Evolutionary conservation across 2,329 filamentous ascomycete species (phyloP).

Genomic region (Aspergillus felis): DNA sequence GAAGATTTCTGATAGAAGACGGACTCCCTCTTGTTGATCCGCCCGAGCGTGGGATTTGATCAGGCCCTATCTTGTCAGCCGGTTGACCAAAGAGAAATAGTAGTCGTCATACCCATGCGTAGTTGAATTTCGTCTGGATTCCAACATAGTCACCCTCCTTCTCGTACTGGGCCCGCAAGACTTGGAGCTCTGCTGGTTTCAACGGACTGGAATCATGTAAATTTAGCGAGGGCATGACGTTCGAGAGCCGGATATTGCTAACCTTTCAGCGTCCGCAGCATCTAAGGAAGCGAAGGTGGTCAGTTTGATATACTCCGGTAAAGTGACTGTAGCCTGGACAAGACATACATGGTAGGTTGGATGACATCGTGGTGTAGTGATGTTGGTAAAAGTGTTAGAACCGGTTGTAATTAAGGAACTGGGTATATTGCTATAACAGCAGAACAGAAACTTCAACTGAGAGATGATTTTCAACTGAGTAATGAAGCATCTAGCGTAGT

Average conservation of each 20-base stretch:
- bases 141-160: slow-evolving; percentile 97
- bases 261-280: slow-evolving; percentile 97
- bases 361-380: slow-evolving; percentile 31
- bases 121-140: slow-evolving; percentile 99
- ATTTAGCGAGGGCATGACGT: not conserved
- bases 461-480: not conserved
- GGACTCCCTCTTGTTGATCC: slow-evolving; percentile 93
- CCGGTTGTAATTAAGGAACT: not conserved
- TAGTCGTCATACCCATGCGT: slow-evolving; percentile 73
- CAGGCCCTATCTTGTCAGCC: slow-evolving; percentile 61
- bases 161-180: slow-evolving; percentile 89
- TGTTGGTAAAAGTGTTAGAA: not conserved
- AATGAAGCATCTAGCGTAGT: not conserved
- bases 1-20: slow-evolving; percentile 94
- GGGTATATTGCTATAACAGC: not conserved
- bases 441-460: not conserved
- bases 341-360: slow-evolving; percentile 49
- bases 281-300: slow-evolving; percentile 53
- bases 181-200: slow-evolving; percentile 85
- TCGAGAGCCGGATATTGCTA: slow-evolving; percentile 7
- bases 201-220: slow-evolving; percentile 61
- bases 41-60: slow-evolving; percentile 83
- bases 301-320: not conserved
- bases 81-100: not conserved
- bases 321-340: not conserved